Conservation (phyloP, 805 yeast genomes). For the Komagataella mondaviorum region DNA sequence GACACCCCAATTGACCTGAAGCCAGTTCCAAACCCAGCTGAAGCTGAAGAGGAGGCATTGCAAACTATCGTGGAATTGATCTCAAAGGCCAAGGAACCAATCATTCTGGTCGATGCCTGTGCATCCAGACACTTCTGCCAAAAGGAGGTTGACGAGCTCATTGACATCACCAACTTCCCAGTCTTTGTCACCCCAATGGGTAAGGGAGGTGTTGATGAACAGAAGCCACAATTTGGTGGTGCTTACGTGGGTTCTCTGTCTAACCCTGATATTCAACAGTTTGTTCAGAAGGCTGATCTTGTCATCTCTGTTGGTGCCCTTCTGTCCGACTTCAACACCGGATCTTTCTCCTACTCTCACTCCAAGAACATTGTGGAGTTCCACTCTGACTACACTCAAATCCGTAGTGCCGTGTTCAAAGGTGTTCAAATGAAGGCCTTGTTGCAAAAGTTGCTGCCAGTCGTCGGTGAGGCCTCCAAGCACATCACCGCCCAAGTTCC, state of each 20-base stretch:
- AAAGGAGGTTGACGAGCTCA: slow-evolving; percentile 48
- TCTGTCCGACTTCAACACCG: slow-evolving; percentile 82
- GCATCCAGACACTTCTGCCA: slow-evolving; percentile 64
- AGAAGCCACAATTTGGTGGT: slow-evolving; percentile 65
- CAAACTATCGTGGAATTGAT: slow-evolving; percentile 38
- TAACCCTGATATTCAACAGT: slow-evolving; percentile 53
- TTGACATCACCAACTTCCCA: slow-evolving; percentile 62
- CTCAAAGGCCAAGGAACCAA: slow-evolving; percentile 48
- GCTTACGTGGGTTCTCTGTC: slow-evolving; percentile 79
- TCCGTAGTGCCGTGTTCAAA: slow-evolving; percentile 56
- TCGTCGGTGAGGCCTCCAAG: slow-evolving; percentile 16
- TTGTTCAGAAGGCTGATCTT: slow-evolving; percentile 65
- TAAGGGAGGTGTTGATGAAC: slow-evolving; percentile 67
- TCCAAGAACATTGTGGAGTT: slow-evolving; percentile 67
- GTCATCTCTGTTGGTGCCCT: slow-evolving; percentile 71
- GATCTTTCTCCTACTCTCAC: slow-evolving; percentile 69
- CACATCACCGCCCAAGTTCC: slow-evolving; percentile 42
- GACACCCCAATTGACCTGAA: slow-evolving; percentile 52
- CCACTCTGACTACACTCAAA: slow-evolving; percentile 66
- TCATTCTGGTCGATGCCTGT: slow-evolving; percentile 79
- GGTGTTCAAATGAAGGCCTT: slow-evolving; percentile 59
- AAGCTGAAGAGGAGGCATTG: slow-evolving; percentile 51
- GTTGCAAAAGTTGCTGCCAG: slow-evolving; percentile 25
- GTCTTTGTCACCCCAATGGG: slow-evolving; percentile 87
- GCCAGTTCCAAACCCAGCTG: slow-evolving; percentile 42